Evolutionary conservation across 345 rosid species (phyloP), one percentile per base, ranked within the genome.

Genomic region (Sonneratia caseolaris): DNA sequence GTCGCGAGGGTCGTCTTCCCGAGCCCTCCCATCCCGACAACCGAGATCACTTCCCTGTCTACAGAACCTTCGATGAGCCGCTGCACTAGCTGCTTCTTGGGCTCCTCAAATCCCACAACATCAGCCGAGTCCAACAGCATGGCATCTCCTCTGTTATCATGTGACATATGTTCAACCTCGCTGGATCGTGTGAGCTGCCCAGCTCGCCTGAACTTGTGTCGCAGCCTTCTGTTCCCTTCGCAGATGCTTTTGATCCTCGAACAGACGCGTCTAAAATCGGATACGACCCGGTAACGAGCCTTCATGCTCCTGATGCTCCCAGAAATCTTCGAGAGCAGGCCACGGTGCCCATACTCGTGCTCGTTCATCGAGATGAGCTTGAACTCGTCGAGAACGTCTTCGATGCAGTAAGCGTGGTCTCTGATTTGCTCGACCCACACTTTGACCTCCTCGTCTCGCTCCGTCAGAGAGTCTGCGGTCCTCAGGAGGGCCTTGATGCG

Each of bases 21-120:
- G 0, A 81, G 61, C 11, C 85, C 85, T 24, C 85, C 83, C 79
- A 79, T 77, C 0, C 85, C 81, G 12, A 73, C 74, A n/a, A 79
- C 64, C 0, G 85, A 71, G 22, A 82, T 22, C n/a, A 71, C 78
- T 64, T 70, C 68, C 24, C 55, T 72, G 11, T 57, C 72, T 11
- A 32, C 1, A 0, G 37, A 64, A 9, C 79, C 82, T 19, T 49
- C 56, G 7, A 76, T 59, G 65, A 79, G 66, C 79, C 75, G 7
- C 21, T 27, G 27, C 71, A 71, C 70, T 27, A 76, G 72, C 32
- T 59, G 27, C 40, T 5, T 40, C 55, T 76, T 76, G 24, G 69
- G 75, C 72, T 72, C 53, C 8, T 79, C 77, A 12, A 76, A 71
- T 9, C 82, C 77, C 19, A 79, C 79, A 24, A 79, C 9, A 73